Evolutionary conservation across 768 basidiomycete species (phyloP), one percentile per base, ranked within the genome.

Genomic region (Rhodosporidiobolus odoratus): DNA sequence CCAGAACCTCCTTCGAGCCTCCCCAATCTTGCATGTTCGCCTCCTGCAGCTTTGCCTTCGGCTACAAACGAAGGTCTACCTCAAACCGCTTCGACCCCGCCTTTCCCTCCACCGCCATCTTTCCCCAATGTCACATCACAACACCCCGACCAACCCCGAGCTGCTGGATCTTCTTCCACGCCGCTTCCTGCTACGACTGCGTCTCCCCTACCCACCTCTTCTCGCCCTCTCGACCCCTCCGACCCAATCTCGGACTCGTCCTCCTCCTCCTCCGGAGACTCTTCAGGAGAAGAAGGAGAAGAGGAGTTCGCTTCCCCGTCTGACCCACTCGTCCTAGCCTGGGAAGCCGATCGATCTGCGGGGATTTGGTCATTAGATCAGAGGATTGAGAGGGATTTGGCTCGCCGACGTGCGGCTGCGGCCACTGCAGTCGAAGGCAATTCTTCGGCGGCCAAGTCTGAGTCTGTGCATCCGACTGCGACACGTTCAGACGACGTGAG

Each of bases 271-370:
- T 30, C 32, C 34, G 54, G 25, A 17, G 32, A 61, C 58, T 62
- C 53, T 19, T 58, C 68, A 30, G 62, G 47, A 8, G 50, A 47
- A 8, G 61, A 62, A 10, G 60, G 25, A 15, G 43, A 56, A 4
- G 59, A 57, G 53, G 50, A n/a, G 37, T 23, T n/a, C 17, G 34
- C 38, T 43, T 34, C 38, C 0, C 21, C 34, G 30, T n/a, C 54
- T 8, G 71, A 72, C 48, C 71, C 71, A n/a, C 63, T 72, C 59
- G 67, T 72, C 2, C 47, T 72, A n/a, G 71, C 71, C 1, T 72
- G 71, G 71, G 71, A 72, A 30, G 63, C 53, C 12, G 71, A 72
- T n/a, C 58, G 71, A 0, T 32, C 48, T 17, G 67, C 63, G 0
- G 71, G 71, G 16, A 13, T 62, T 7, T 65, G 58, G 19, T 32